Conservation (phyloP, 2,329 filamentous ascomycete species). For the Endothia cerciana region DNA sequence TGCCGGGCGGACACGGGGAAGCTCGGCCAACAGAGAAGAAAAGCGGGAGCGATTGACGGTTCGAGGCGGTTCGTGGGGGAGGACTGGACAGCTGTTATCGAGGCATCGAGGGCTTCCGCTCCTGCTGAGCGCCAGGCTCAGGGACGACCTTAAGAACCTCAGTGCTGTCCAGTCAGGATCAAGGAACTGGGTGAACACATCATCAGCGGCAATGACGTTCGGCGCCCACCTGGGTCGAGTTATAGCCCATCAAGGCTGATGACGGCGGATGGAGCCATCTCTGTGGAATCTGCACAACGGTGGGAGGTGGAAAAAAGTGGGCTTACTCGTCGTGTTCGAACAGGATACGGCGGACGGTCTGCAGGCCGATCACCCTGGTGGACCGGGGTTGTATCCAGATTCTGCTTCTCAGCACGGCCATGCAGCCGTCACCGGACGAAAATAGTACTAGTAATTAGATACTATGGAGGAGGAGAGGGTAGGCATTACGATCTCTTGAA, state of each 20-base stretch:
- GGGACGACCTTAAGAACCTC: background rate
- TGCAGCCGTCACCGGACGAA: conserved; percentile 15
- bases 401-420: conserved; percentile 15
- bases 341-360: conserved; percentile 22
- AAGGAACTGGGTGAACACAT: background rate
- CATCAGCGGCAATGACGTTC: conserved; percentile 3
- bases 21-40: conserved; percentile 6
- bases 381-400: conserved; percentile 22
- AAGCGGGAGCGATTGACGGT: conserved; percentile 1
- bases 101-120: conserved; percentile 20
- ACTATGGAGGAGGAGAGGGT: background rate
- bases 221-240: background rate
- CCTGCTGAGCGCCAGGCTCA: conserved; percentile 25
- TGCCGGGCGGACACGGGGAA: conserved; percentile 7
- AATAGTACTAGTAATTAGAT: conserved; percentile 4
- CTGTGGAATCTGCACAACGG: background rate
- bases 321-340: conserved; percentile 28
- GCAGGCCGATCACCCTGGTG: conserved; percentile 19
- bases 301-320: background rate
- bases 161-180: background rate
- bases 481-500: background rate
- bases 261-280: conserved; percentile 23
- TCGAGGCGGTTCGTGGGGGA: background rate
- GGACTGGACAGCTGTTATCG: conserved; percentile 9
- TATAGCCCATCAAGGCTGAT: background rate